phyloP scores from a whole-genome alignment of 805 yeast genomes.

The Metschnikowia lachancei region DNA sequence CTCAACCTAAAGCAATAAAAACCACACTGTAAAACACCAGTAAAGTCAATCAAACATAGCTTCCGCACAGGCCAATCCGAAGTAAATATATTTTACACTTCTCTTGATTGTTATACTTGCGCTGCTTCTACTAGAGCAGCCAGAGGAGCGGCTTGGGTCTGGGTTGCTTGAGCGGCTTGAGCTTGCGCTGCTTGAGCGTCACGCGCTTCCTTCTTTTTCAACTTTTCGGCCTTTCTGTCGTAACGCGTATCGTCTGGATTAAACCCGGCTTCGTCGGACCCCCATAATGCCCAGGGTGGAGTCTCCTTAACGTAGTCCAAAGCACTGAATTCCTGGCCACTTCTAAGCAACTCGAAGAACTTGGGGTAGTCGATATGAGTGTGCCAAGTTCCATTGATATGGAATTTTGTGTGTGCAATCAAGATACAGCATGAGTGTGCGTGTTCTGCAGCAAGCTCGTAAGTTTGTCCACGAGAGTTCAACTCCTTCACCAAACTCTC shows the following conservation, averaged over 20 bases:
- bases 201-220: constrained; percentile 44
- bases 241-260: constrained; percentile 78
- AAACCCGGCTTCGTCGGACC: constrained; percentile 81
- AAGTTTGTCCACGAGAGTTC: constrained; percentile 61
- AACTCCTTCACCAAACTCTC: constrained; percentile 59
- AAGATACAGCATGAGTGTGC: constrained; percentile 92
- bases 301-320: constrained; percentile 79
- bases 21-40: too few species aligned
- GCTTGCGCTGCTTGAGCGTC: constrained; percentile 24
- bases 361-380: constrained; percentile 83
- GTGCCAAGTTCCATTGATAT: constrained; percentile 71
- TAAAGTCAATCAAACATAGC: too few species aligned
- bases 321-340: constrained; percentile 68
- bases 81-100: too few species aligned
- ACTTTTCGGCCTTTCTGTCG: constrained; percentile 60
- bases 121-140: background rate
- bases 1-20: background rate
- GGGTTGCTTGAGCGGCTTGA: constrained; percentile 5
- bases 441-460: constrained; percentile 90
- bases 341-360: constrained; percentile 66
- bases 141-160: too few species aligned
- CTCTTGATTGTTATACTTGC: too few species aligned
- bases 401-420: constrained; percentile 72
- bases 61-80: too few species aligned
- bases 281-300: constrained; percentile 90